These are phyloP conservation scores for Diaporthe capsici DNA, from an alignment of 2,329 filamentous ascomycete genomes.

Conservation along the genomic window DNA sequence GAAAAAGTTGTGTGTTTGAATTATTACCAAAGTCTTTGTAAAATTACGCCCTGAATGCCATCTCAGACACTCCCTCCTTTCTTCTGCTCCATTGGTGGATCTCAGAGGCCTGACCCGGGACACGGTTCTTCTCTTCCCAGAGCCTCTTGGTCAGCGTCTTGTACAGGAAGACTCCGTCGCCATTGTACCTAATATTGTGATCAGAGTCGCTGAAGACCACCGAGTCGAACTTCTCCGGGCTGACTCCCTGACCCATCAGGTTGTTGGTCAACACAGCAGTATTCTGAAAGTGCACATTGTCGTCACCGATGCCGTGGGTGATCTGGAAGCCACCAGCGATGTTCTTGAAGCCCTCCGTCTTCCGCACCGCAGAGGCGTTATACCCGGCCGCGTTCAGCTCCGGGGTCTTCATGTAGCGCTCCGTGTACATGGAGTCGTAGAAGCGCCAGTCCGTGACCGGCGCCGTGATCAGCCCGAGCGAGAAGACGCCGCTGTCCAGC, in stretches of 20 bases:
- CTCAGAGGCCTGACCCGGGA: constrained; percentile 45
- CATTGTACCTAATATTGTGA: constrained; percentile 72
- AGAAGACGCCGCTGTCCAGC: constrained; percentile 71
- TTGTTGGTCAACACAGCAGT: constrained; percentile 72
- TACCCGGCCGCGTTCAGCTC: constrained; percentile 72
- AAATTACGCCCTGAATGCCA: background rate
- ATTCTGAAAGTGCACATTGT: constrained; percentile 81
- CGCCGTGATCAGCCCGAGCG: constrained; percentile 74
- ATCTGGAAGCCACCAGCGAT: constrained; percentile 72
- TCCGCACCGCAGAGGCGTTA: constrained; percentile 70
- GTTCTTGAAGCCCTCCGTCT: constrained; percentile 72
- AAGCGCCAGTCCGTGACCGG: constrained; percentile 79
- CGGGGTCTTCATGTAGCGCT: constrained; percentile 79
- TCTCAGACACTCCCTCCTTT: background rate
- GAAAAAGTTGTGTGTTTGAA: too few relatives aligned
- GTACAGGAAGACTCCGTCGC: constrained; percentile 69
- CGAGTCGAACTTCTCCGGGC: constrained; percentile 73
- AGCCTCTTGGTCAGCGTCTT: constrained; percentile 71
- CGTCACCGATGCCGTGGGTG: constrained; percentile 77
- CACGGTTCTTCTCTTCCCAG: constrained; percentile 72
- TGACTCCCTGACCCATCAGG: constrained; percentile 70
- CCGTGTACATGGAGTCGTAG: constrained; percentile 80
- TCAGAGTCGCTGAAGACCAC: constrained; percentile 77
- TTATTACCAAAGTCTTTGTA: background rate
- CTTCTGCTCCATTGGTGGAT: constrained; percentile 23